A percentile compares a stretch with the other conserved stretches of the same genome.
These are phyloP conservation scores for Colletotrichum spaethianum DNA, from an alignment of 2,329 filamentous ascomycete genomes.

Conservation along the genomic window DNA sequence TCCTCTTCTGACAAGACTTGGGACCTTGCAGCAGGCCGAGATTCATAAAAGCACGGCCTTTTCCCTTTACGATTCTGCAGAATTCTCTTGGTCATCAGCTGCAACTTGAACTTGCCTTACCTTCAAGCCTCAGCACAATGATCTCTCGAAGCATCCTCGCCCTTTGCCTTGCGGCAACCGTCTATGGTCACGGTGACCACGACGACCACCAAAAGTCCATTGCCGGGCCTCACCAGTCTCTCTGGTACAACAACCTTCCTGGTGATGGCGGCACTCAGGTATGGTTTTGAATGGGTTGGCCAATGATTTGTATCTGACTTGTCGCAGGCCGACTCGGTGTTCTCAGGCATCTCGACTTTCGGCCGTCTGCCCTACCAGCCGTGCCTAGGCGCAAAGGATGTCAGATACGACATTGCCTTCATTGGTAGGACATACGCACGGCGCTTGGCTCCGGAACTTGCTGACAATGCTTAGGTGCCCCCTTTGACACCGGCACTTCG, in stretches of 20 bases:
- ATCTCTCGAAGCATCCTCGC: slow-evolving; percentile 49
- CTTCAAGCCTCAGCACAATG: slow-evolving; percentile 45
- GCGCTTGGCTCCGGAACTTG: not conserved
- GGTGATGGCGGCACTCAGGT: slow-evolving; percentile 89
- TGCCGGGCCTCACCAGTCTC: slow-evolving; percentile 77
- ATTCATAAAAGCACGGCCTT: slow-evolving; percentile 34
- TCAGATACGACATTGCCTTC: slow-evolving; percentile 88
- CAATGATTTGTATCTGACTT: slow-evolving; percentile 21
- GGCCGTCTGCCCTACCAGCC: slow-evolving; percentile 84
- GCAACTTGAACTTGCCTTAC: not conserved
- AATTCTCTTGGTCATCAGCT: not conserved
- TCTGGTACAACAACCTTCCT: slow-evolving; percentile 89
- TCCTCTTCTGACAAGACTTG: slow-evolving; percentile 4
- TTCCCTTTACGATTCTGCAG: not conserved
- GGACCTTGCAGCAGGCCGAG: slow-evolving; percentile 15
- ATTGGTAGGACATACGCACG: slow-evolving; percentile 67
- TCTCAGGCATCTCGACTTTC: slow-evolving; percentile 90
- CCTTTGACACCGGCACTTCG: slow-evolving; percentile 89
- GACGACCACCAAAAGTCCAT: slow-evolving; percentile 74
- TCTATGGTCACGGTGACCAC: slow-evolving; percentile 71
- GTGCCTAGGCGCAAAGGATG: slow-evolving; percentile 78
- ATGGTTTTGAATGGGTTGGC: slow-evolving; percentile 40
- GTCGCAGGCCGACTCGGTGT: slow-evolving; percentile 83
- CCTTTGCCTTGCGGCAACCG: slow-evolving; percentile 63
- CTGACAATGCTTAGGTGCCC: slow-evolving; percentile 69